Percentiles rank a stretch among this genome's conserved stretches.
phyloP scores from a whole-genome alignment of 768 basidiomycete genomes.

The Goffeauzyma gilvescens region DNA sequence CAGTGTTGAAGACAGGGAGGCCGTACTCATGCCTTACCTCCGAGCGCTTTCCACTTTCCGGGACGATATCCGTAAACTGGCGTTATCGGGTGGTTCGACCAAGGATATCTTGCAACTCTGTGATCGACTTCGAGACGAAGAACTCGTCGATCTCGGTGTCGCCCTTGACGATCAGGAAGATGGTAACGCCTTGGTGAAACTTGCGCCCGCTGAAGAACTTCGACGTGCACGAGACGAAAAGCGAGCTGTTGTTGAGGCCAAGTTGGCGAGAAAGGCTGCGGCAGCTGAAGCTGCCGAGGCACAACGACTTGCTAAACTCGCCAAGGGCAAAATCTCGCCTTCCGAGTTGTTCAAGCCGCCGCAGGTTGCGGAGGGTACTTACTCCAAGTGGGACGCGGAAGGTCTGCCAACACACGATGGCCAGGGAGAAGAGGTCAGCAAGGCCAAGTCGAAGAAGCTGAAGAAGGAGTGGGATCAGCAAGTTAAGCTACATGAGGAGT shows the following conservation, averaged over 20 bases:
- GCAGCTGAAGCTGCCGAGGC: slow-evolving; percentile 37
- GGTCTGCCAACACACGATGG: slow-evolving; percentile 73
- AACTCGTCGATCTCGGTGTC: slow-evolving; percentile 81
- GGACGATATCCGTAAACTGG: slow-evolving; percentile 64
- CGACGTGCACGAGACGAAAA: slow-evolving; percentile 78
- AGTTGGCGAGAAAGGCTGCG: slow-evolving; percentile 60
- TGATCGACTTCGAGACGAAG: slow-evolving; percentile 73
- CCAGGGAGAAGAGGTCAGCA: slow-evolving; percentile 66
- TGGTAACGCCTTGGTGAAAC: slow-evolving; percentile 84
- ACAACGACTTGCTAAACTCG: slow-evolving; percentile 46
- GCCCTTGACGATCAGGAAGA: slow-evolving; percentile 95
- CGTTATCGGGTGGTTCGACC: slow-evolving; percentile 46
- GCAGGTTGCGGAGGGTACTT: slow-evolving; percentile 50
- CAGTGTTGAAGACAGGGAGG: slow-evolving; percentile 42
- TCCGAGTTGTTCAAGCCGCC: slow-evolving; percentile 69
- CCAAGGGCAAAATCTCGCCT: slow-evolving; percentile 60
- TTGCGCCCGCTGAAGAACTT: slow-evolving; percentile 63
- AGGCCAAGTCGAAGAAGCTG: slow-evolving; percentile 57
- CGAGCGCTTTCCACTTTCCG: slow-evolving; percentile 71
- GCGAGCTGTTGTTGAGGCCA: slow-evolving; percentile 51
- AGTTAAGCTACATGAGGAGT: slow-evolving; percentile 63
- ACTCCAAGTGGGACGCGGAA: slow-evolving; percentile 61
- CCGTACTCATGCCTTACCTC: slow-evolving; percentile 72
- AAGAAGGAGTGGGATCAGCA: slow-evolving; percentile 56
- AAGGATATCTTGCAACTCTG: slow-evolving; percentile 69